These are phyloP conservation scores for Flueggea neowawraea DNA, from an alignment of 441 rosid genomes.

Conservation along the genomic window DNA sequence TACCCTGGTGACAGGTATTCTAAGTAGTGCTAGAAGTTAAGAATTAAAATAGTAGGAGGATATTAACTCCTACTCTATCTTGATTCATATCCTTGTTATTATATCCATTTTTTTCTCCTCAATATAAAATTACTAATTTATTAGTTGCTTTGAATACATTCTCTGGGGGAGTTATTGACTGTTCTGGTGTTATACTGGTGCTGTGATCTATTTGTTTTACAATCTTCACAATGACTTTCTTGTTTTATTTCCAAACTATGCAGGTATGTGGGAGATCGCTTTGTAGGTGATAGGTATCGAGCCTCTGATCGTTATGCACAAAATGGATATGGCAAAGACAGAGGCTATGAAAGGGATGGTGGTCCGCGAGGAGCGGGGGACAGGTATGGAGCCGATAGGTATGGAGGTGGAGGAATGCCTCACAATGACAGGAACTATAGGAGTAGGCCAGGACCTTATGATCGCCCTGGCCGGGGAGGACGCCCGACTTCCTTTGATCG, in stretches of 20 bases:
- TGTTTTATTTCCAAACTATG: constrained; percentile 12
- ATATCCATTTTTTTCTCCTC: background rate
- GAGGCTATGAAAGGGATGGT: constrained; percentile 72
- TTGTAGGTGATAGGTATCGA: constrained; percentile 61
- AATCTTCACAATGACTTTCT: too few relatives aligned
- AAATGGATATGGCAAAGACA: constrained; percentile 66
- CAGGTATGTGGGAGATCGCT: constrained; percentile 84
- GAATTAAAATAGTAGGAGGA: background rate
- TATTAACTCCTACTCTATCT: background rate
- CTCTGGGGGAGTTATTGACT: too few relatives aligned
- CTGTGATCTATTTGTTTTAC: too few relatives aligned
- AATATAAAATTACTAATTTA: too few relatives aligned
- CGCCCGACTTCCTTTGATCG: constrained; percentile 68
- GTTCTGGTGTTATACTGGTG: too few relatives aligned
- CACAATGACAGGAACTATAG: constrained; percentile 57
- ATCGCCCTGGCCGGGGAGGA: constrained; percentile 73
- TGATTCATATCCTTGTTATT: background rate
- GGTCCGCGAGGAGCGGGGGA: constrained; percentile 45
- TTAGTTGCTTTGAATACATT: too few relatives aligned
- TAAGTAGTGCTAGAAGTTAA: constrained; percentile 1
- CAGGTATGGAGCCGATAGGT: constrained; percentile 37
- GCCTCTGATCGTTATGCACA: constrained; percentile 74
- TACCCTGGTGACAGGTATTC: constrained; percentile 69
- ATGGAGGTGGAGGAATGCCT: constrained; percentile 70
- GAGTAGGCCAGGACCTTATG: constrained; percentile 77